Percentiles rank a stretch among this genome's conserved stretches.
Conservation (phyloP, 371 early-diverging fungal species). For the Mucor indicus region DNA sequence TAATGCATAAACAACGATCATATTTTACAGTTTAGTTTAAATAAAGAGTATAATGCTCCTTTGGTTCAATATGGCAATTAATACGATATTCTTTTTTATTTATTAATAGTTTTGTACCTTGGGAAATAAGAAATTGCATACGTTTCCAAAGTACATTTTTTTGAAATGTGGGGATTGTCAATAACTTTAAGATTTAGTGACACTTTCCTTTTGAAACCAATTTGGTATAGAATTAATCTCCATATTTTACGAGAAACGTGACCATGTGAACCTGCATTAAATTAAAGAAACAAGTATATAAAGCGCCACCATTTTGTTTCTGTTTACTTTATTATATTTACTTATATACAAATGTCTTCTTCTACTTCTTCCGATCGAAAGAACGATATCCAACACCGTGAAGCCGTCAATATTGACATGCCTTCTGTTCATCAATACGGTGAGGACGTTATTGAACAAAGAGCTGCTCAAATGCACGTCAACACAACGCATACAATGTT, state of each 20-base stretch:
- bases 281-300: no score
- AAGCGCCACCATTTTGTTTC: neutral
- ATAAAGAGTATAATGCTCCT: neutral
- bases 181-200: neutral
- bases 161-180: conserved; percentile 19
- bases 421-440: neutral
- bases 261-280: conserved; percentile 13
- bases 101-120: conserved; percentile 2
- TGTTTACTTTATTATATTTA: neutral
- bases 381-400: conserved; percentile 17
- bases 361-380: conserved; percentile 11
- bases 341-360: conserved; percentile 3
- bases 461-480: conserved; percentile 2
- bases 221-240: conserved; percentile 7
- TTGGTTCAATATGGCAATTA: neutral
- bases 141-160: neutral
- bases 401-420: conserved; percentile 5
- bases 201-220: conserved; percentile 17
- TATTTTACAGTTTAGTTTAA: no score
- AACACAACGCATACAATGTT: neutral
- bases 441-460: neutral
- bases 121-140: neutral
- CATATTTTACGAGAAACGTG: conserved; percentile 6
- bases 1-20: no score
- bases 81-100: neutral